These are phyloP conservation scores for Colletotrichum sublineola DNA, from an alignment of 2,329 filamentous ascomycete species.

Conservation along the genomic window DNA sequence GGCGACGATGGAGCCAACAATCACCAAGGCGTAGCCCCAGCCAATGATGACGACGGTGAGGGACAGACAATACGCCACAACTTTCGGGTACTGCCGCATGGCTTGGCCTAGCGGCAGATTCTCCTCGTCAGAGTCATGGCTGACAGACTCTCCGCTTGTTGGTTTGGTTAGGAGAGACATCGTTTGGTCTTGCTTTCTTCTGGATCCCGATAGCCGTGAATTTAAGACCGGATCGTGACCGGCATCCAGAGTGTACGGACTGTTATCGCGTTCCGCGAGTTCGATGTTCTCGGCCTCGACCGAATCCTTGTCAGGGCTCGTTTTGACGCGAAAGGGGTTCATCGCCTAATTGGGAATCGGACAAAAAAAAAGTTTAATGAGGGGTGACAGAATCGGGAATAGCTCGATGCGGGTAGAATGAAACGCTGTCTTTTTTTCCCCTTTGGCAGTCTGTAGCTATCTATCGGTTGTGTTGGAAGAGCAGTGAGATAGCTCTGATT, in stretches of 20 bases:
- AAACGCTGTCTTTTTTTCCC: not conserved
- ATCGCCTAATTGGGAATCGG: not conserved
- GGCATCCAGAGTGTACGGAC: not conserved
- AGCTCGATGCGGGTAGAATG: constrained; percentile 9
- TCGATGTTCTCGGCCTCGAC: constrained; percentile 14
- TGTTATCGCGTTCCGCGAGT: not conserved
- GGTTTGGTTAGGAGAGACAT: constrained; percentile 4
- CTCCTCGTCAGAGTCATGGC: constrained; percentile 9
- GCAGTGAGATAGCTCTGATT: not conserved
- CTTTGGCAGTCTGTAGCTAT: not conserved
- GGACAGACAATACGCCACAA: constrained; percentile 46
- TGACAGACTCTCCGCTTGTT: not conserved
- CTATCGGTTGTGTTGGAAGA: not conserved
- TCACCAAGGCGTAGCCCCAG: constrained; percentile 49
- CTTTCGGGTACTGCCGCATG: constrained; percentile 47
- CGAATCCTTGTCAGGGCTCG: not conserved
- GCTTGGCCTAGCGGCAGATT: constrained; percentile 47
- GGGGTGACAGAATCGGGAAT: constrained; percentile 10
- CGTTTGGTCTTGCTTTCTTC: not conserved
- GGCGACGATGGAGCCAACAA: constrained; percentile 48
- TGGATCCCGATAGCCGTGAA: not conserved
- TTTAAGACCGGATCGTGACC: not conserved
- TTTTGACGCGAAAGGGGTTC: not conserved
- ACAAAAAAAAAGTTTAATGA: not conserved
- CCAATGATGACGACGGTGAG: constrained; percentile 48